phyloP scores from a whole-genome alignment of 73 alveolate species.

The Tetrahymena elliotti region DNA sequence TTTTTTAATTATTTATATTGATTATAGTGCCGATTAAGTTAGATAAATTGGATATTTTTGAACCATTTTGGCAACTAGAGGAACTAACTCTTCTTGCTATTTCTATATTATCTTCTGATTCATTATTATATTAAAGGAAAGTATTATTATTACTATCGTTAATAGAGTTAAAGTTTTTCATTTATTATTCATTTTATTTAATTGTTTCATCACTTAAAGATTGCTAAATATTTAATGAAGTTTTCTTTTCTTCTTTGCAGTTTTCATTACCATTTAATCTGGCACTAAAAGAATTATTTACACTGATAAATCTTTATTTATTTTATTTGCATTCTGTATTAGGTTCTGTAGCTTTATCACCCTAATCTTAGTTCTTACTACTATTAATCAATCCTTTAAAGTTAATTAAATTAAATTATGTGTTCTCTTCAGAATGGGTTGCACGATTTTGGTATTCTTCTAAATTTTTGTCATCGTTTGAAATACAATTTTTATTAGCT shows the following conservation, averaged over 20 bases:
- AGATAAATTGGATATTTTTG: not conserved
- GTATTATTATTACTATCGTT: not conserved
- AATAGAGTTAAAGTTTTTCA: not conserved
- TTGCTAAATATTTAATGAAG: not conserved
- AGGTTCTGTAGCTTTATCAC: not conserved
- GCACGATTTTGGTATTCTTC: not conserved
- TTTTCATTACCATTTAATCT: not conserved
- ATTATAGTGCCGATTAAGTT: not conserved
- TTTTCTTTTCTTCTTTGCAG: not conserved
- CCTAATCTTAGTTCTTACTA: not conserved
- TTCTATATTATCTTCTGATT: not conserved
- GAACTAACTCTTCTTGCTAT: not conserved
- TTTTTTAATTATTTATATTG: not conserved
- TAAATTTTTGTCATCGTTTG: not conserved
- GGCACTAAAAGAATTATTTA: not conserved
- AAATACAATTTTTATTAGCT: not conserved
- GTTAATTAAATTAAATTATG: not conserved
- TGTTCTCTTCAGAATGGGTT: not conserved
- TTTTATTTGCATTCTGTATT: not conserved
- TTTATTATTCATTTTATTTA: not conserved
- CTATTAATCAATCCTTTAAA: not conserved
- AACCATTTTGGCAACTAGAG: not conserved
- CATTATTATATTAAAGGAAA: not conserved
- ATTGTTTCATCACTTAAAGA: not conserved
- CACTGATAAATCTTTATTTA: not conserved